These are phyloP conservation scores for Pythium rishiriense DNA, from an alignment of 352 stramenopile species.

Conservation along the genomic window DNA sequence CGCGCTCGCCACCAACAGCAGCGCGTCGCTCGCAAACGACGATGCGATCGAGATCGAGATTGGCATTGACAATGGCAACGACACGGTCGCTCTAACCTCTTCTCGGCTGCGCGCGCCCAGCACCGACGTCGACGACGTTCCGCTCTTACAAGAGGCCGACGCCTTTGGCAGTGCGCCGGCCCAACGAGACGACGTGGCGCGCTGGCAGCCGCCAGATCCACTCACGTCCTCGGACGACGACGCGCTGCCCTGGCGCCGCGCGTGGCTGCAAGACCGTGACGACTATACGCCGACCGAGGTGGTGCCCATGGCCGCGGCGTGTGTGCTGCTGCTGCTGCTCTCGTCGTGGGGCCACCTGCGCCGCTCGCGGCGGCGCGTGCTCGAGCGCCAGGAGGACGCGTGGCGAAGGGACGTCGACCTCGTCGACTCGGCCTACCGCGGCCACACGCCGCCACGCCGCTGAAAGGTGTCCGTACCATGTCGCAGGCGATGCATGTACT, in stretches of 20 bases:
- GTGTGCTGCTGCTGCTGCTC: slow-evolving; percentile 8
- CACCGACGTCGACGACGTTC: too few relatives aligned
- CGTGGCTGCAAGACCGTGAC: background rate
- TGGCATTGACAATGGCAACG: background rate
- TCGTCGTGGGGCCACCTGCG: slow-evolving; percentile 10
- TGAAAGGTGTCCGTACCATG: background rate
- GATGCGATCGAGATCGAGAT: slow-evolving; percentile 5
- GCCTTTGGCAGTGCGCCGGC: background rate
- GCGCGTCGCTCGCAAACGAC: background rate
- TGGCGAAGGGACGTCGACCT: slow-evolving; percentile 7
- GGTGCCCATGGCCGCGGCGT: slow-evolving; percentile 2
- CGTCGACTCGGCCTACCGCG: slow-evolving; percentile 9
- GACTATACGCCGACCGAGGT: background rate
- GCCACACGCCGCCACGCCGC: background rate
- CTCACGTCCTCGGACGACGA: background rate
- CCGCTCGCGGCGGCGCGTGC: slow-evolving; percentile 6
- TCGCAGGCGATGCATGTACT: slow-evolving; percentile 5
- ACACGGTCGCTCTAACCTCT: background rate
- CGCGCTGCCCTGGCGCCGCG: background rate
- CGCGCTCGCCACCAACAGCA: background rate
- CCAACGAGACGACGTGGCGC: background rate
- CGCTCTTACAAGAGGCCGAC: background rate
- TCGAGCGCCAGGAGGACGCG: slow-evolving; percentile 10
- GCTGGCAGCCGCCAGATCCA: background rate
- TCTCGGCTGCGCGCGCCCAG: background rate